These are phyloP conservation scores for Nothophytophthora sp. DNA, from an alignment of 352 stramenopile genomes.

Conservation along the genomic window DNA sequence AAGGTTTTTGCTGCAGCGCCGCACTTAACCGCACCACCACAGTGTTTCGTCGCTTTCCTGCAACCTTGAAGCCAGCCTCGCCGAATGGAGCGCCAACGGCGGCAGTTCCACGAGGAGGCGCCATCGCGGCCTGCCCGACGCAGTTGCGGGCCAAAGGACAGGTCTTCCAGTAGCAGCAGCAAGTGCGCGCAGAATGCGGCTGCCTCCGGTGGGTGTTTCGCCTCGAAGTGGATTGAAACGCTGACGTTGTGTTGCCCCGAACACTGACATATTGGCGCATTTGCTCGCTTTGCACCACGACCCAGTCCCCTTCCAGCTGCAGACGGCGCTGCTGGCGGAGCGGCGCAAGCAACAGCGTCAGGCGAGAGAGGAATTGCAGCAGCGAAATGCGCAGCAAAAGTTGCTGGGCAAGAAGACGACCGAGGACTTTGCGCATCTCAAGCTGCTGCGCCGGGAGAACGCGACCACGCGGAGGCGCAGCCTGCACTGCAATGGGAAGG, in stretches of 20 bases:
- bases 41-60: too few species aligned
- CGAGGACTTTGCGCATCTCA: slow-evolving; percentile 47
- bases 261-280: not conserved
- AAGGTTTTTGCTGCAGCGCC: too few species aligned
- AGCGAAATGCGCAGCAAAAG: slow-evolving; percentile 38
- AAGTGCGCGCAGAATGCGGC: slow-evolving; percentile 4
- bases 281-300: not conserved
- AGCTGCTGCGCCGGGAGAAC: slow-evolving; percentile 42
- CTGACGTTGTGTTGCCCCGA: not conserved
- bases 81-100: too few species aligned
- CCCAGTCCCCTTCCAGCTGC: slow-evolving; percentile 22
- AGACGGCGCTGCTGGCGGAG: slow-evolving; percentile 22
- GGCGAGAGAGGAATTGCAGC: slow-evolving; percentile 28
- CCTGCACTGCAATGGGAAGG: slow-evolving; percentile 48
- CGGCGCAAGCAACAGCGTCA: slow-evolving; percentile 20
- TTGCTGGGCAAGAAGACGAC: slow-evolving; percentile 53
- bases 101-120: too few species aligned
- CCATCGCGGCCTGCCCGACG: too few species aligned
- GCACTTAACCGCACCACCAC: too few species aligned
- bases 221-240: not conserved
- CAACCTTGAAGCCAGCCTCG: too few species aligned
- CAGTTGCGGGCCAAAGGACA: slow-evolving; percentile 13
- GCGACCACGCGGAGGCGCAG: slow-evolving; percentile 29
- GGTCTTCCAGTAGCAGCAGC: not conserved
- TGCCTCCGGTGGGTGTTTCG: slow-evolving; percentile 3